Evolutionary conservation across 805 yeast genomes (phyloP).

Genomic region (Ogataea glucozyma): DNA sequence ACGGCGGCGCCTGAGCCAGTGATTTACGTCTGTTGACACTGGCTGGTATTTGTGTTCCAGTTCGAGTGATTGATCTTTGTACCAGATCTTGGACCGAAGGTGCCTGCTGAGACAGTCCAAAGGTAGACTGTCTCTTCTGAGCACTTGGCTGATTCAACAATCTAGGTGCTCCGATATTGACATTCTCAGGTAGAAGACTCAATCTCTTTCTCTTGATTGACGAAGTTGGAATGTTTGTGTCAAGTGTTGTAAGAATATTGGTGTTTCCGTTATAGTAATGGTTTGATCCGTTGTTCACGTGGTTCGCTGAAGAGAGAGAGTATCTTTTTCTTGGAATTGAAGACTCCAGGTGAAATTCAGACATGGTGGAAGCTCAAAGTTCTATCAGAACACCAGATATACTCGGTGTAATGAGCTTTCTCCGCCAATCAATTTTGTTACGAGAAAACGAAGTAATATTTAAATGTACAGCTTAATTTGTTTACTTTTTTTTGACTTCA

Average conservation of each 20-base stretch:
- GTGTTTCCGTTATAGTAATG: slow-evolving; percentile 19
- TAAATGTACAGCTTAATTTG: slow-evolving; percentile 3
- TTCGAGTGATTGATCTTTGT: slow-evolving; percentile 31
- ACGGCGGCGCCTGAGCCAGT: slow-evolving; percentile 20
- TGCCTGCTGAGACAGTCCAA: slow-evolving; percentile 23
- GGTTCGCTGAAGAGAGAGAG: slow-evolving; percentile 19
- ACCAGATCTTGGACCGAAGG: slow-evolving; percentile 30
- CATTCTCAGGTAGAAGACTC: slow-evolving; percentile 32
- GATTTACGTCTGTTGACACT: slow-evolving; percentile 20
- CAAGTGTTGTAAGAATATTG: slow-evolving; percentile 21
- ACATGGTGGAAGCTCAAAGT: slow-evolving; percentile 10
- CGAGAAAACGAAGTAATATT: no score
- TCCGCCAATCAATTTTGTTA: no score
- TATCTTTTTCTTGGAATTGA: slow-evolving; percentile 25
- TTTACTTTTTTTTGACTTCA: slow-evolving; percentile 8
- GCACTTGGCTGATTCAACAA: slow-evolving; percentile 26
- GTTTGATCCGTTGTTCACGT: slow-evolving; percentile 17
- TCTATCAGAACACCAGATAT: no score
- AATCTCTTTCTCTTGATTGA: slow-evolving; percentile 29
- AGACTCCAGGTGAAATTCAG: slow-evolving; percentile 23
- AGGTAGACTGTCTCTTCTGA: slow-evolving; percentile 28
- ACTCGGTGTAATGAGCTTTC: no score
- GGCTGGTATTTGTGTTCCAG: slow-evolving; percentile 16
- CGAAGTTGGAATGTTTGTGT: slow-evolving; percentile 19
- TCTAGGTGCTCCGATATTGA: slow-evolving; percentile 34